Conservation (phyloP, 257 asterid species). For the Linaria vulgaris region DNA sequence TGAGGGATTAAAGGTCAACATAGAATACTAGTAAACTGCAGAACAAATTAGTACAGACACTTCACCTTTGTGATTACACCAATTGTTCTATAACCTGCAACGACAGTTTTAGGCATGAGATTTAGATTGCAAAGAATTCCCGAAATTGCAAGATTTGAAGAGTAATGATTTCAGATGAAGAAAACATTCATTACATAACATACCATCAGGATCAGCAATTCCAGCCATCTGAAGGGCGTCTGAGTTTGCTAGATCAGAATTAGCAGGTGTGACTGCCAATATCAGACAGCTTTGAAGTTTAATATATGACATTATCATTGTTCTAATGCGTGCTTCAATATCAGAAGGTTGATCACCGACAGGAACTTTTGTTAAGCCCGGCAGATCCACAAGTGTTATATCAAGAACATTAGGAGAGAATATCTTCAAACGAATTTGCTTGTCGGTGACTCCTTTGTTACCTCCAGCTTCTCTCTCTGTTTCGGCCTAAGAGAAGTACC, state of each 20-base stretch:
- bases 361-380: constrained; percentile 92
- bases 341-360: constrained; percentile 98
- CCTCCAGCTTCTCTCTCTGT: constrained; percentile 89
- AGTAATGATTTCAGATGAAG: not conserved
- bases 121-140: constrained; percentile 14
- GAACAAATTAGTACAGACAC: not conserved
- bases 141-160: too few species aligned
- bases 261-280: constrained; percentile 95
- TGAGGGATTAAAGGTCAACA: constrained; percentile 5
- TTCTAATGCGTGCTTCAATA: constrained; percentile 91
- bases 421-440: constrained; percentile 79
- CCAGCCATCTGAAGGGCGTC: constrained; percentile 99
- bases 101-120: constrained; percentile 28
- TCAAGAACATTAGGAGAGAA: constrained; percentile 92
- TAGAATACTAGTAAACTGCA: constrained; percentile 4
- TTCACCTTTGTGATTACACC: constrained; percentile 94
- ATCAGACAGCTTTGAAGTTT: constrained; percentile 70
- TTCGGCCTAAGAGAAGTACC: constrained; percentile 55
- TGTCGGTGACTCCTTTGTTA: constrained; percentile 87
- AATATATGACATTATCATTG: constrained; percentile 86
- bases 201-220: constrained; percentile 93
- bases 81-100: constrained; percentile 87
- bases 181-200: constrained; percentile 23
- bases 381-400: constrained; percentile 94
- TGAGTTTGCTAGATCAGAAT: constrained; percentile 92